Conservation (phyloP, 2,329 filamentous ascomycete genomes). For the Aspergillus udagawae region DNA sequence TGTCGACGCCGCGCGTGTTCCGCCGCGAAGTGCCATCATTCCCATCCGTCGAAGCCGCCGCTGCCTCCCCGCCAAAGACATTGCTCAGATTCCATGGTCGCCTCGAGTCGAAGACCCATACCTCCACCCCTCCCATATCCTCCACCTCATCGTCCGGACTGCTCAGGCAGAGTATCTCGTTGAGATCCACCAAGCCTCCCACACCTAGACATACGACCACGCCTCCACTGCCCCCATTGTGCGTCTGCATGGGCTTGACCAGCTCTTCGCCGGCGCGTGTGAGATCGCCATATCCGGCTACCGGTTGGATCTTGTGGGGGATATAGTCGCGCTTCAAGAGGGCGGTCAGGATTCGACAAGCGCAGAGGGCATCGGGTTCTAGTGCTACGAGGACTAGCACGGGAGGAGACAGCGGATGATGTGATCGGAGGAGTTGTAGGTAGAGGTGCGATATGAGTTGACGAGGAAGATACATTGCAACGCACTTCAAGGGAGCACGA, state of each 20-base stretch:
- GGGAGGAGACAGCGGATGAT: conserved; percentile 85
- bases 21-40: conserved; percentile 40
- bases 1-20: conserved; percentile 63
- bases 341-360: conserved; percentile 86
- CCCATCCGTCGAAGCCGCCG: conserved; percentile 47
- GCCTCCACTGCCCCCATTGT: conserved; percentile 77
- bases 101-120: conserved; percentile 90
- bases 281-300: conserved; percentile 88
- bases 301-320: conserved; percentile 92
- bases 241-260: conserved; percentile 80
- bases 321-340: conserved; percentile 98
- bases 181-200: conserved; percentile 85
- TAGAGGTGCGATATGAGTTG: conserved; percentile 87
- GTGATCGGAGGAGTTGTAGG: conserved; percentile 76
- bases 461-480: conserved; percentile 87
- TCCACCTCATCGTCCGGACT: conserved; percentile 60
- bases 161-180: conserved; percentile 72
- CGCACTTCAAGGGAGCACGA: conserved; percentile 19
- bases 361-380: conserved; percentile 92
- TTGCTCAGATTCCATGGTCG: conserved; percentile 94
- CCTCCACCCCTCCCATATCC: conserved; percentile 77
- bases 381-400: conserved; percentile 89
- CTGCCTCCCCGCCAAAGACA: conserved; percentile 73
- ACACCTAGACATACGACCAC: conserved; percentile 90
- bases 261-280: conserved; percentile 73